Evolutionary conservation across 176 grass and related monocot species (phyloP).

Genomic region (Paspalum notatum): DNA sequence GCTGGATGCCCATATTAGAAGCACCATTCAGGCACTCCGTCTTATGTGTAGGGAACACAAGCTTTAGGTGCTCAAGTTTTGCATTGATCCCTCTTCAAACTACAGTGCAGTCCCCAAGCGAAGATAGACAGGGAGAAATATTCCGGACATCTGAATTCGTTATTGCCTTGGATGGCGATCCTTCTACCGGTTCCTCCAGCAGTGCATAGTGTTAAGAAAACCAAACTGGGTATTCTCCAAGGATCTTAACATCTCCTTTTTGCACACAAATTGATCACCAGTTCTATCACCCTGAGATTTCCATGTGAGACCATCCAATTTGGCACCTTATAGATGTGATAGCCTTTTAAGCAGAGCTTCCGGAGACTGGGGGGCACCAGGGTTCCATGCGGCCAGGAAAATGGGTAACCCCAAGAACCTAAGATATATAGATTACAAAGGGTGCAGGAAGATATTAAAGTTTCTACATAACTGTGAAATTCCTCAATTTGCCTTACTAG

Average conservation of each 20-base stretch:
- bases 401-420: not conserved
- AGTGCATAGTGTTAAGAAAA: not conserved
- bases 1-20: constrained; percentile 4
- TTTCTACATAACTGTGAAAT: not conserved
- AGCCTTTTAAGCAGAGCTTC: not conserved
- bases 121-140: not conserved
- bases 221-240: constrained; percentile 27
- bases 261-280: not conserved
- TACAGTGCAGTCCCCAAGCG: not conserved
- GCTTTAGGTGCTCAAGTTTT: not conserved
- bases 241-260: constrained; percentile 16
- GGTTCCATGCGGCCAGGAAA: not conserved
- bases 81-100: not conserved
- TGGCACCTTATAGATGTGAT: not conserved
- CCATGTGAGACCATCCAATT: constrained; percentile 1
- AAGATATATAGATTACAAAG: not conserved
- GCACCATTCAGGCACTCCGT: constrained; percentile 14
- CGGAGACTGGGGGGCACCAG: not conserved
- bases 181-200: not conserved
- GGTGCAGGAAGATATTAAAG: constrained; percentile 23
- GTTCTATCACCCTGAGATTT: not conserved
- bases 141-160: not conserved
- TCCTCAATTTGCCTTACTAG: not conserved
- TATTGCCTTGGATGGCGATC: not conserved
- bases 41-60: not conserved